phyloP scores from a whole-genome alignment of 1,284 basidiomycete genomes.

The Cryptococcus jaspeensis region DNA sequence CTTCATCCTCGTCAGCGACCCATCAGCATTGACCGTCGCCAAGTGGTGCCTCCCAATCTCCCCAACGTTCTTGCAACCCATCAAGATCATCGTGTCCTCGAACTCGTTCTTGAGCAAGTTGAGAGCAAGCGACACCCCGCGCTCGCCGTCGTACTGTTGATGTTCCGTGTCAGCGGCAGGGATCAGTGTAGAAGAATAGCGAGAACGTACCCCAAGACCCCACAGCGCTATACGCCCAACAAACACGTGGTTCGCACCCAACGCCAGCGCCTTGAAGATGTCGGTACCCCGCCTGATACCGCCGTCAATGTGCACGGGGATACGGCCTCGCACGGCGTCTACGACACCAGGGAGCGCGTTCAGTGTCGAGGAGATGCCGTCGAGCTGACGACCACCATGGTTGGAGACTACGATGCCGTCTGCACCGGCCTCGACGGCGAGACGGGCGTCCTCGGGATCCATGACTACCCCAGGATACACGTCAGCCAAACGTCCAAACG shows the following conservation, averaged over 20 bases:
- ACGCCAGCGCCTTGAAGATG: conserved; percentile 39
- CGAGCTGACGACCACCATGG: conserved; percentile 78
- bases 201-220: conserved; percentile 21
- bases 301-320: conserved; percentile 38
- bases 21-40: too few species aligned
- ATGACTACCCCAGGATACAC: too few species aligned
- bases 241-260: conserved; percentile 37
- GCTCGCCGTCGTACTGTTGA: background rate
- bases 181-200: background rate
- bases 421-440: conserved; percentile 62
- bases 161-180: background rate
- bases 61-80: too few species aligned
- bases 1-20: too few species aligned
- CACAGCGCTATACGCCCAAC: conserved; percentile 26
- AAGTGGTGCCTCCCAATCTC: too few species aligned
- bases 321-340: conserved; percentile 25
- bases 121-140: background rate
- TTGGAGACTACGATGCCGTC: conserved; percentile 79
- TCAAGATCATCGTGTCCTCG: background rate
- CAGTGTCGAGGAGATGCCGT: conserved; percentile 55
- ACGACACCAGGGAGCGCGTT: conserved; percentile 31
- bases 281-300: conserved; percentile 38
- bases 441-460: conserved; percentile 63
- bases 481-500: background rate
- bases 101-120: background rate